A percentile compares a stretch with the other conserved stretches of the same genome.
Conservation (phyloP, 148 eudicot genomes). For the Cornus kousa region DNA sequence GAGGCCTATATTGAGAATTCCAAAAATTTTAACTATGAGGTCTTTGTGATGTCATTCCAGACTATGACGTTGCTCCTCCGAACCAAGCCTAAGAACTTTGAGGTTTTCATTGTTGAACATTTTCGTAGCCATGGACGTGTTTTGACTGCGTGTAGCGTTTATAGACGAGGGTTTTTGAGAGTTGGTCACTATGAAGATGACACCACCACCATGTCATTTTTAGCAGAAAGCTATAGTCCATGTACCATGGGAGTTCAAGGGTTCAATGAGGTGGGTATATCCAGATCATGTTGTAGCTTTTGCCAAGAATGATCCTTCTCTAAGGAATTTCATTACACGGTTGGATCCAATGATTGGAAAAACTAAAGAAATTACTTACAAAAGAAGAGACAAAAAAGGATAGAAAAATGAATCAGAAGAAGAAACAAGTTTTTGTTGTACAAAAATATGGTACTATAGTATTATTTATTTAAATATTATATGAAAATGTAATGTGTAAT, state of each 20-base stretch:
- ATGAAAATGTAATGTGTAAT: too few relatives aligned
- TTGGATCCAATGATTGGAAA: not conserved
- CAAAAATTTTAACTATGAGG: slow-evolving; percentile 47
- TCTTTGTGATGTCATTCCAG: slow-evolving; percentile 43
- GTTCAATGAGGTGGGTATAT: slow-evolving; percentile 20
- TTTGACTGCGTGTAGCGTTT: slow-evolving; percentile 38
- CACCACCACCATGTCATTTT: not conserved
- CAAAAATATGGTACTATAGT: too few relatives aligned
- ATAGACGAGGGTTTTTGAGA: slow-evolving; percentile 24
- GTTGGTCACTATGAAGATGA: slow-evolving; percentile 31
- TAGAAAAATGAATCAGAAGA: too few relatives aligned
- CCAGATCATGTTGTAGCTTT: slow-evolving; percentile 26
- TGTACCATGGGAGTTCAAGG: slow-evolving; percentile 26
- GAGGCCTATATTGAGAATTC: too few relatives aligned
- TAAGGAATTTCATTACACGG: slow-evolving; percentile 18
- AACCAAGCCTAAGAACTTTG: slow-evolving; percentile 49
- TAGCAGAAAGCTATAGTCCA: not conserved
- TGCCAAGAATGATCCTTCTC: slow-evolving; percentile 20
- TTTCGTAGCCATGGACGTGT: slow-evolving; percentile 35
- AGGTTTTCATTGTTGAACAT: slow-evolving; percentile 39
- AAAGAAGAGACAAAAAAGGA: too few relatives aligned
- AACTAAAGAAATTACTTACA: too few relatives aligned
- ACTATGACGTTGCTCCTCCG: slow-evolving; percentile 45
- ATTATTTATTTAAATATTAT: too few relatives aligned
- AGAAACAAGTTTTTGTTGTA: too few relatives aligned